Base-by-base conservation (phyloP, 140 eudicot genomes). In the Cichorium intybus region DNA sequence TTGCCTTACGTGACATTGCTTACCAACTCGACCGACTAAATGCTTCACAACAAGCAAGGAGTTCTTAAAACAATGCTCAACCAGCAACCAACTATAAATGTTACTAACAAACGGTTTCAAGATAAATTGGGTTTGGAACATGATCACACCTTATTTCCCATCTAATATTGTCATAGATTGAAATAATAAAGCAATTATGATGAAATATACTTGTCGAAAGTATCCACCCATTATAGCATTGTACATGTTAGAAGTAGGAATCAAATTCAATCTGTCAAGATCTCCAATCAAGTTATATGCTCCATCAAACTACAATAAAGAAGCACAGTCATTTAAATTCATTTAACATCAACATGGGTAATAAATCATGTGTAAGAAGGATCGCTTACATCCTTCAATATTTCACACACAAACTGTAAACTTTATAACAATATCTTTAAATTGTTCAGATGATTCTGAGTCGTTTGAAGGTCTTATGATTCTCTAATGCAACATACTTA, bases 371-470 rank as follows among this genome's bases (percentile, higher is more conserved):
- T 12, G 50, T 47, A 43, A 48, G 24, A 64, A 41, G 39, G 1
- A 62, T 68, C 51, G 76, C 91, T 84, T 77, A 91, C 97, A 72
- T 94, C 99, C 62, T 86, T 94, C 90, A 86, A 77, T 78, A 55
- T 86, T n/a, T n/a, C 59, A 86, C 99, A 75, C 43, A 70, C 64
- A 84, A 73, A 70, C 41, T 65, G n/a, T n/a, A n/a, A n/a, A n/a
- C n/a, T n/a, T n/a, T n/a, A n/a, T n/a, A n/a, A n/a, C n/a, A n/a
- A n/a, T n/a, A n/a, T n/a, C n/a, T n/a, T n/a, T n/a, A n/a, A n/a
- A n/a, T n/a, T n/a, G n/a, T n/a, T n/a, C n/a, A n/a, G n/a, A 56
- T 39, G 68, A 93, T 66, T 16, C 95, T 82, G 24, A 86, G 33
- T 7, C 90, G 83, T 74, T 89, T 93, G 37, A 88, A 74, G 82